phyloP scores from a whole-genome alignment of 495 filamentous ascomycete species.

The Penicillium alfredii region DNA sequence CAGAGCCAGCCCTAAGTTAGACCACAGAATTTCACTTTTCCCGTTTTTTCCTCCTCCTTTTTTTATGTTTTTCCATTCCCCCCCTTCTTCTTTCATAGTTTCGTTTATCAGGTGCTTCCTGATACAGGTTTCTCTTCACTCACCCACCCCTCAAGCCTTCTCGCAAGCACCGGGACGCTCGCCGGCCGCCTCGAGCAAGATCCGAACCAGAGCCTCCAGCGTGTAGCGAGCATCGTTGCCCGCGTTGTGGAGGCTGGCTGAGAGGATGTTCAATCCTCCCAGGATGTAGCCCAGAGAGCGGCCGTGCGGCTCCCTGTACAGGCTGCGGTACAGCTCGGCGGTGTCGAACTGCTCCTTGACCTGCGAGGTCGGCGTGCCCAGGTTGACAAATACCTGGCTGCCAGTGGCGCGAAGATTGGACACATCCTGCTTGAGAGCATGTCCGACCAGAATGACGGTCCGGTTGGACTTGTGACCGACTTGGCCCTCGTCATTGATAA shows the following conservation, averaged over 20 bases:
- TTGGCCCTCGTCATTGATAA: not conserved
- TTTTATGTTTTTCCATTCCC: slow-evolving; percentile 1
- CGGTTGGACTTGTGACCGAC: too few relatives aligned
- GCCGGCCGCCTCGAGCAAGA: slow-evolving; percentile 41
- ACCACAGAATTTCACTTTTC: not conserved
- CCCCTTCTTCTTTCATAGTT: too few relatives aligned
- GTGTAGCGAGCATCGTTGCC: slow-evolving; percentile 94
- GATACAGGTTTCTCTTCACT: too few relatives aligned
- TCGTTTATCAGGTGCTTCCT: too few relatives aligned
- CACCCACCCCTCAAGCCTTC: too few relatives aligned
- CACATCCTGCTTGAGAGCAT: slow-evolving; percentile 62
- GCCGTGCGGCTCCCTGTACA: slow-evolving; percentile 41
- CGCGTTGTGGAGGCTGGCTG: slow-evolving; percentile 75
- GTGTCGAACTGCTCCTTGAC: slow-evolving; percentile 67
- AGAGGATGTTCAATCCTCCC: slow-evolving; percentile 52
- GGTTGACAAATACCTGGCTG: slow-evolving; percentile 31
- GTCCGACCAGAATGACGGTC: slow-evolving; percentile 72
- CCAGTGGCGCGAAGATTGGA: slow-evolving; percentile 54
- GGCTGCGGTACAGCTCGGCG: slow-evolving; percentile 55
- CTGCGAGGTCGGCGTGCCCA: not conserved
- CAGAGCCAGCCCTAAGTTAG: slow-evolving; percentile 1
- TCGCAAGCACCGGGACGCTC: slow-evolving; percentile 1
- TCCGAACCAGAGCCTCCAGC: slow-evolving; percentile 63
- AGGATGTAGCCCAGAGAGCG: slow-evolving; percentile 58
- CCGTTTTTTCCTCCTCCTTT: slow-evolving; percentile 1